phyloP scores from a whole-genome alignment of 2,329 filamentous ascomycete genomes.

The Coniella vitis region DNA sequence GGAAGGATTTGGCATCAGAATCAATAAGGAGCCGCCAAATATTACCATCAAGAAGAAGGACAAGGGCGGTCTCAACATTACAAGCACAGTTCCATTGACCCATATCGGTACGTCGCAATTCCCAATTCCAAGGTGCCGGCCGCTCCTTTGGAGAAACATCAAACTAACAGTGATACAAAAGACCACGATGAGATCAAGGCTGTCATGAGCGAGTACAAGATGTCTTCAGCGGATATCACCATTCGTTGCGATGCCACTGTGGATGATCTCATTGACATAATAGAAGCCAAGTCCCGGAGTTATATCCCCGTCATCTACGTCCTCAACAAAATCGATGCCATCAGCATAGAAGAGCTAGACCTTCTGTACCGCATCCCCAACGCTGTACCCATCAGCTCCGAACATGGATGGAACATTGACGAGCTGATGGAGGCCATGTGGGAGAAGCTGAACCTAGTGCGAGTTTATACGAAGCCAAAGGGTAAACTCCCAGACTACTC shows the following conservation, averaged over 20 bases:
- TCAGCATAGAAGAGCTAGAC: slow-evolving; percentile 95
- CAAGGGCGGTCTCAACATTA: slow-evolving; percentile 93
- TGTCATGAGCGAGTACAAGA: slow-evolving; percentile 94
- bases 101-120: slow-evolving; percentile 53
- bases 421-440: slow-evolving; percentile 97
- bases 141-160: background rate
- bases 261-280: slow-evolving; percentile 91
- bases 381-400: slow-evolving; percentile 92
- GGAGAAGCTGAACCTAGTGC: slow-evolving; percentile 86
- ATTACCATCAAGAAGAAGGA: slow-evolving; percentile 99
- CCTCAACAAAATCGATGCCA: slow-evolving; percentile 97
- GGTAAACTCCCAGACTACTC: slow-evolving; percentile 90
- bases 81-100: slow-evolving; percentile 83
- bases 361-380: slow-evolving; percentile 94
- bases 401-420: slow-evolving; percentile 97
- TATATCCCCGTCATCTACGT: slow-evolving; percentile 99
- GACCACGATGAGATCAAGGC: slow-evolving; percentile 95
- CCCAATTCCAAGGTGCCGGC: no score
- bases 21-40: slow-evolving; percentile 96
- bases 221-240: slow-evolving; percentile 92
- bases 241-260: slow-evolving; percentile 97
- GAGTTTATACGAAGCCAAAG: slow-evolving; percentile 98
- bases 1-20: slow-evolving; percentile 94
- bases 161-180: background rate
- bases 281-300: slow-evolving; percentile 88